phyloP scores from a whole-genome alignment of 257 asterid genomes.

The Coffea canephora region DNA sequence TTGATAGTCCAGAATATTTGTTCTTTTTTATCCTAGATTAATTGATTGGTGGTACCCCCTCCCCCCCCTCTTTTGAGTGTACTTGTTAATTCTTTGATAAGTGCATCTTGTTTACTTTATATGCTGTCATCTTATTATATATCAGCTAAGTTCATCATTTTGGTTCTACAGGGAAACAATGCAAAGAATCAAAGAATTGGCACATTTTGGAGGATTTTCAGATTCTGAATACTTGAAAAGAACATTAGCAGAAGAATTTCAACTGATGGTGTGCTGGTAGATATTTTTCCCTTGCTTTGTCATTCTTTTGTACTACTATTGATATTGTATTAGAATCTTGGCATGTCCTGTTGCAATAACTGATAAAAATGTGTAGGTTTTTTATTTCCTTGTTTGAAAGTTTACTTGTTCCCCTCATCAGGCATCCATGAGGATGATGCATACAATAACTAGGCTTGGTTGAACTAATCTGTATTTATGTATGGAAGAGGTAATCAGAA shows the following conservation, averaged over 20 bases:
- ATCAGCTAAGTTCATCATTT: conserved; percentile 19
- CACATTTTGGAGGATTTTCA: conserved; percentile 83
- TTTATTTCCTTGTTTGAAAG: background rate
- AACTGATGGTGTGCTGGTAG: conserved; percentile 73
- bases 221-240: conserved; percentile 71
- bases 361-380: background rate
- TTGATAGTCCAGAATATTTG: background rate
- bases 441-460: background rate
- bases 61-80: too few species aligned
- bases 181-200: conserved; percentile 63
- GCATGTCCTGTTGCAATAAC: background rate
- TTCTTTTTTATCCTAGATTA: background rate
- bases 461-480: background rate
- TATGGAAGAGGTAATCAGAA: background rate
- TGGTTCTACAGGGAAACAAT: conserved; percentile 59
- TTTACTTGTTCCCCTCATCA: background rate
- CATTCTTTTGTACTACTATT: conserved; percentile 7
- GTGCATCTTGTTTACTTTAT: background rate
- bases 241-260: conserved; percentile 78
- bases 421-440: background rate
- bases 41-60: background rate
- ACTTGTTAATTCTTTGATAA: background rate
- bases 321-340: background rate
- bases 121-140: conserved; percentile 6
- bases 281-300: conserved; percentile 16